Conservation (phyloP, 1,139 yeast species). For the Arxiozyma bovina region DNA sequence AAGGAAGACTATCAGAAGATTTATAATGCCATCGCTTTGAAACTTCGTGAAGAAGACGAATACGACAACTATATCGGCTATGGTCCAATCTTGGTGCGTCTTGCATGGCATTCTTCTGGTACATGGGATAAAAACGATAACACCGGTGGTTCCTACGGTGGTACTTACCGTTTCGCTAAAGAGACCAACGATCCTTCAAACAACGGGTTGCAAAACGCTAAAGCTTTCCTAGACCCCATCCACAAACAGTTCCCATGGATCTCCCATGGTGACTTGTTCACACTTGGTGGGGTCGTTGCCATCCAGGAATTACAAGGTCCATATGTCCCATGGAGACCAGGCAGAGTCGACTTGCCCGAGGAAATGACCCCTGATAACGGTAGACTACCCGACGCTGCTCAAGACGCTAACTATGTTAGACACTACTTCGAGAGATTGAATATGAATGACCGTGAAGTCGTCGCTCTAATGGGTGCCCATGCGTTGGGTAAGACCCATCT, state of each 20-base stretch:
- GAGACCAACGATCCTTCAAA: conserved; percentile 68
- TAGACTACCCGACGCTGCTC: conserved; percentile 71
- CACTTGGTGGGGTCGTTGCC: conserved; percentile 78
- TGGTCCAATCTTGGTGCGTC: conserved; percentile 57
- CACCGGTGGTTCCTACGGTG: conserved; percentile 76
- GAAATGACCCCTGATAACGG: conserved; percentile 55
- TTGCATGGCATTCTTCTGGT: conserved; percentile 73
- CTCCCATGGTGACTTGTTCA: conserved; percentile 80
- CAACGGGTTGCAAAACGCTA: conserved; percentile 60
- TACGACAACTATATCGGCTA: conserved; percentile 65
- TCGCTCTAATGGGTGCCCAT: conserved; percentile 83
- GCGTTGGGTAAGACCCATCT: conserved; percentile 72
- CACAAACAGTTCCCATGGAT: conserved; percentile 58
- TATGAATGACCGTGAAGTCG: conserved; percentile 74
- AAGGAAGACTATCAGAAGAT: conserved; percentile 60
- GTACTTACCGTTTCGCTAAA: conserved; percentile 66
- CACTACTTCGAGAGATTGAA: conserved; percentile 63
- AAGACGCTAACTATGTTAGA: conserved; percentile 63
- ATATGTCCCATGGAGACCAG: conserved; percentile 78
- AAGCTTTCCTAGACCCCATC: conserved; percentile 57
- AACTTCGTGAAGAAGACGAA: conserved; percentile 68
- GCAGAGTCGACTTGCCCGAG: conserved; percentile 51
- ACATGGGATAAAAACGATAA: conserved; percentile 51
- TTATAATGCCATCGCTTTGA: conserved; percentile 70
- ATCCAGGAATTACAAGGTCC: conserved; percentile 87